Evolutionary conservation across 345 rosid genomes (phyloP), one percentile per base, ranked within the genome.

Genomic region (Hirschfeldia incana): DNA sequence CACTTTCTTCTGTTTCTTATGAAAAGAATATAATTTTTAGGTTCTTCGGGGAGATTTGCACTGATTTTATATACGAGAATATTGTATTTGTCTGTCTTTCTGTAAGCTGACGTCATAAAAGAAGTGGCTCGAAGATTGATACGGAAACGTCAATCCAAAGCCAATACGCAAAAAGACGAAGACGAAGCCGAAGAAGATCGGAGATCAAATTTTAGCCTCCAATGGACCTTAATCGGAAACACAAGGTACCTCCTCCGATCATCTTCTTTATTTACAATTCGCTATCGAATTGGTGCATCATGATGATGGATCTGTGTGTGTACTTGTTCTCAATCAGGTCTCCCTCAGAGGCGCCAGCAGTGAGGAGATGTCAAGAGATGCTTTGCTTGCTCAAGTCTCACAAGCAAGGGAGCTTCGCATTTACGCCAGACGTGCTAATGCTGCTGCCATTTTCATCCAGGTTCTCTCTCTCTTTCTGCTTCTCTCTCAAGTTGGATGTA

Each of bases 281-380:
- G 42, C 39, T 66, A n/a, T 39, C 32, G 46, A 78, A 71, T 65
- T 71, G 36, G 64, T 58, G 33, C 49, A 63, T 10, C 39, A 63
- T 10, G 21, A 3, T 1, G 21, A 78, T 53, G 58, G 13, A 58
- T 53, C 58, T 12, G 36, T 58, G 64, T 13, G 49, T 21, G 21
- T 21, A n/a, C 29, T 12, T 74, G 5, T 42, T 53, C 78, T 83
- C 76, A 95, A 72, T 83, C 77, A 95, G 99, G 99, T 95, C 4
- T 95, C 97, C 3, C 85, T 93, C 62, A 90, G 99, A 79, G 98
- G 99, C 29, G 97, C 97, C 37, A 95, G 99, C 70, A 87, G 85
- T 5, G 90, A 74, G 82, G 98, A 94, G 86, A 92, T 94, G 34
- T 87, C 98, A 13, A 86, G 99, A 68, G 96, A 91, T 72, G 99